Conservation (phyloP, 192 early-diverging fungal species). For the Coemansia sp. region DNA sequence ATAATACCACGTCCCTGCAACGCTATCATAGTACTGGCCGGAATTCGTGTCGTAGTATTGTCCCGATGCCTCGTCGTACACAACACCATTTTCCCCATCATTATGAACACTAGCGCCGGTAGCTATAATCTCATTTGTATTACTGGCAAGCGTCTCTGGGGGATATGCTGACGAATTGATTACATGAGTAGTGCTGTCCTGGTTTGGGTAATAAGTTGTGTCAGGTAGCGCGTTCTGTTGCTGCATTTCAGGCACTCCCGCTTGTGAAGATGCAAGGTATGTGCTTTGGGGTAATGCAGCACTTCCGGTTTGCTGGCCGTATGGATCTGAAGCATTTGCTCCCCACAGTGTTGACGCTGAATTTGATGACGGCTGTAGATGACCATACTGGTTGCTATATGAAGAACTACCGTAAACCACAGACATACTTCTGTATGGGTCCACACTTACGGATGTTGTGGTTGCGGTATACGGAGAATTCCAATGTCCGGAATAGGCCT, state of each 20-base stretch:
- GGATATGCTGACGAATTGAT: neutral
- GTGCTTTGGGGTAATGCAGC: neutral
- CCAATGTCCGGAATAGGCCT: slow-evolving; percentile 25
- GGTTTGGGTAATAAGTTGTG: neutral
- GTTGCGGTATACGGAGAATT: slow-evolving; percentile 7
- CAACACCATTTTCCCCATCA: slow-evolving; percentile 15
- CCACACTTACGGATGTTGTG: neutral
- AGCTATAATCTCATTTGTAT: neutral
- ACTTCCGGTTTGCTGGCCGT: slow-evolving; percentile 28
- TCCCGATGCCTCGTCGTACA: slow-evolving; percentile 35
- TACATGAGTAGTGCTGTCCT: neutral
- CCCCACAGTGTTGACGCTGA: neutral
- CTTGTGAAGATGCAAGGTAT: neutral
- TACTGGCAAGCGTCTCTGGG: neutral
- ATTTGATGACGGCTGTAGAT: slow-evolving; percentile 1
- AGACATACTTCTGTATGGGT: slow-evolving; percentile 44
- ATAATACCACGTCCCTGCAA: slow-evolving; percentile 46
- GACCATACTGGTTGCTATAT: slow-evolving; percentile 19
- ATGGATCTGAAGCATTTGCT: slow-evolving; percentile 19
- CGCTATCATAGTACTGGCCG: slow-evolving; percentile 51
- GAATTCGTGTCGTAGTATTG: slow-evolving; percentile 51
- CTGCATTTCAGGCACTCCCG: neutral
- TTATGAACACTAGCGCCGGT: neutral
- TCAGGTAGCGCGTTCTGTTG: neutral
- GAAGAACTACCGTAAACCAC: slow-evolving; percentile 35